A percentile compares a stretch with the other conserved stretches of the same genome.
These are phyloP conservation scores for Platanus orientalis DNA, from an alignment of 164 flowering plant species.

Conservation along the genomic window DNA sequence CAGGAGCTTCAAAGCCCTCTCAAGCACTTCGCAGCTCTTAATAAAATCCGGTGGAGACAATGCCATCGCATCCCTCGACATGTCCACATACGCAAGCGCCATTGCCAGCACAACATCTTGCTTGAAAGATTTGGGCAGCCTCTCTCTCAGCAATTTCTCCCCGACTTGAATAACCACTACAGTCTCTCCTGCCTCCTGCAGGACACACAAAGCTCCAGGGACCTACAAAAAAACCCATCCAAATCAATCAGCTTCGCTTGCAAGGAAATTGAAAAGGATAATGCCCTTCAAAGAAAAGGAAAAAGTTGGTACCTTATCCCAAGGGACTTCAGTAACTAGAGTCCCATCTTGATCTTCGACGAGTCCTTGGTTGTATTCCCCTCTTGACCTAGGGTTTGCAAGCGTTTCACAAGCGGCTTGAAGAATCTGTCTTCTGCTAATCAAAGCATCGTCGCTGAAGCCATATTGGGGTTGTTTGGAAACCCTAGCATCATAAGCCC, in stretches of 20 bases:
- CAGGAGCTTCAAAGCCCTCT: constrained; percentile 84
- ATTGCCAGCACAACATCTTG: constrained; percentile 85
- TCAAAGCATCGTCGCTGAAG: constrained; percentile 68
- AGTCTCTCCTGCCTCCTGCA: constrained; percentile 89
- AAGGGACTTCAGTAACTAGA: constrained; percentile 70
- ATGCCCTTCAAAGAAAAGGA: background rate
- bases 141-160: constrained; percentile 62
- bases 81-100: constrained; percentile 88
- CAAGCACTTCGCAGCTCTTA: constrained; percentile 69
- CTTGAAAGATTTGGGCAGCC: constrained; percentile 78
- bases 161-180: constrained; percentile 66
- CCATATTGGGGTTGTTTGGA: constrained; percentile 83
- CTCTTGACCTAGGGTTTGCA: constrained; percentile 45
- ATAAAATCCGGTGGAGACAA: constrained; percentile 78
- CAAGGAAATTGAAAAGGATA: background rate
- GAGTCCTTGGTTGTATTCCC: constrained; percentile 79
- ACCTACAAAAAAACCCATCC: constrained; percentile 35
- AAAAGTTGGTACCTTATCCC: constrained; percentile 57
- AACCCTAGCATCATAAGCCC: constrained; percentile 81
- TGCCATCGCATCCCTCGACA: constrained; percentile 93
- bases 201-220: constrained; percentile 81
- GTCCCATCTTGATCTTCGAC: constrained; percentile 56
- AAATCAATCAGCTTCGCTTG: background rate
- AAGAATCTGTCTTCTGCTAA: constrained; percentile 74
- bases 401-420: constrained; percentile 93